Conservation (phyloP, 495 filamentous ascomycete genomes). For the Podospora fimiseda region DNA sequence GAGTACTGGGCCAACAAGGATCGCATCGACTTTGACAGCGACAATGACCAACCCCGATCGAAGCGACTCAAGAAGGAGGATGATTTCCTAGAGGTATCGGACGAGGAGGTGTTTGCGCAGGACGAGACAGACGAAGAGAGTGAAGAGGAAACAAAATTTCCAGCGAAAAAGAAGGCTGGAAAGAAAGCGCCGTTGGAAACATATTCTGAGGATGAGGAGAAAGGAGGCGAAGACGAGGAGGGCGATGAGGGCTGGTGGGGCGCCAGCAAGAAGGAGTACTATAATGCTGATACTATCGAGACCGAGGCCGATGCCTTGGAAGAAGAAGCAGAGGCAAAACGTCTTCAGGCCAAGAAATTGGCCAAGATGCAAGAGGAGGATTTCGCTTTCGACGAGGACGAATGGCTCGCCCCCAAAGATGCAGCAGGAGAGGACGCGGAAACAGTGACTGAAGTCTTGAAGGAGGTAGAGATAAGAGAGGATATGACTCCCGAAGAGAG, state of each 20-base stretch:
- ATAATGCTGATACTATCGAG: conserved; percentile 82
- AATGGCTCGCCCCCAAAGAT: conserved; percentile 57
- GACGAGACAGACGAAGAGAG: conserved; percentile 45
- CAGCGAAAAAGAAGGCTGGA: conserved; percentile 14
- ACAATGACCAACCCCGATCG: conserved; percentile 66
- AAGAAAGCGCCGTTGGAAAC: conserved; percentile 30
- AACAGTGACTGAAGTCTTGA: conserved; percentile 74
- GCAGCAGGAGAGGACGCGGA: conserved; percentile 43
- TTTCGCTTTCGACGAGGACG: conserved; percentile 83
- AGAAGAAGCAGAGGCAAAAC: conserved; percentile 82
- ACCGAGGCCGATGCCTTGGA: conserved; percentile 87
- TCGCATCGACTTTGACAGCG: conserved; percentile 76
- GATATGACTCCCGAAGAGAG: conserved; percentile 72
- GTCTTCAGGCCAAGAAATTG: conserved; percentile 84
- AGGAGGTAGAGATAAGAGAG: conserved; percentile 71
- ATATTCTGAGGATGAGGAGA: conserved; percentile 35
- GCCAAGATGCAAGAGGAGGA: conserved; percentile 80
- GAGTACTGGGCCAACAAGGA: conserved; percentile 81
- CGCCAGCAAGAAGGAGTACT: conserved; percentile 80
- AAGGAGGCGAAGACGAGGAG: conserved; percentile 55
- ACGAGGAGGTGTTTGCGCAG: conserved; percentile 68
- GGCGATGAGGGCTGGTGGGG: conserved; percentile 80
- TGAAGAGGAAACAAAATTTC: conserved; percentile 19
- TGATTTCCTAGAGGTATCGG: conserved; percentile 58
- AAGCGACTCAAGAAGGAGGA: conserved; percentile 68